Evolutionary conservation across 257 asterid species (phyloP).

Genomic region (Plectranthus barbatus): DNA sequence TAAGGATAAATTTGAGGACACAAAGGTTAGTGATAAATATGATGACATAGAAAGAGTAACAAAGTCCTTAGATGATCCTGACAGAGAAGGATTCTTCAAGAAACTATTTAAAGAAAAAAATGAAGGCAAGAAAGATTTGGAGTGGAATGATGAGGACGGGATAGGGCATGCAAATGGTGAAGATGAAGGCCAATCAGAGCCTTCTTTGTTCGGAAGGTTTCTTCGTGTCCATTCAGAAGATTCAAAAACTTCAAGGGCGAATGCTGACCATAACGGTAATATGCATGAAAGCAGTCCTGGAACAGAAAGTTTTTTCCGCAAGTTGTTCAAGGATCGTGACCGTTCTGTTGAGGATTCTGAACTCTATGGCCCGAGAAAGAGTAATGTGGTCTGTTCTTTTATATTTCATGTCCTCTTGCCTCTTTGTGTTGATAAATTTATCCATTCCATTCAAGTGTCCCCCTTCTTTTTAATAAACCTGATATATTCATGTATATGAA

Average conservation of each 20-base stretch:
- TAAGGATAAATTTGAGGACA: constrained; percentile 72
- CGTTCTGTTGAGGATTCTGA: constrained; percentile 93
- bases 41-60: constrained; percentile 46
- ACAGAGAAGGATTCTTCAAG: constrained; percentile 76
- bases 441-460: neutral
- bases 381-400: constrained; percentile 59
- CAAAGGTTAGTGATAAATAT: constrained; percentile 55
- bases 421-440: constrained; percentile 8
- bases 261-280: constrained; percentile 31
- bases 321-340: constrained; percentile 85
- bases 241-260: constrained; percentile 38
- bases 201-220: constrained; percentile 56
- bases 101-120: constrained; percentile 64
- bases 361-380: constrained; percentile 67
- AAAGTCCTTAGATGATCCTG: constrained; percentile 59
- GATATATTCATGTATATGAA: neutral
- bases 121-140: constrained; percentile 65
- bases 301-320: constrained; percentile 77
- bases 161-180: constrained; percentile 51
- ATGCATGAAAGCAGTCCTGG: constrained; percentile 85
- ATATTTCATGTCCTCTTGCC: neutral
- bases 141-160: constrained; percentile 40
- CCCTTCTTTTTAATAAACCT: neutral
- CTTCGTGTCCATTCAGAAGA: constrained; percentile 90
- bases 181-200: constrained; percentile 68